Conservation (phyloP, 768 basidiomycete genomes). For the Mycena olivaceomarginata region DNA sequence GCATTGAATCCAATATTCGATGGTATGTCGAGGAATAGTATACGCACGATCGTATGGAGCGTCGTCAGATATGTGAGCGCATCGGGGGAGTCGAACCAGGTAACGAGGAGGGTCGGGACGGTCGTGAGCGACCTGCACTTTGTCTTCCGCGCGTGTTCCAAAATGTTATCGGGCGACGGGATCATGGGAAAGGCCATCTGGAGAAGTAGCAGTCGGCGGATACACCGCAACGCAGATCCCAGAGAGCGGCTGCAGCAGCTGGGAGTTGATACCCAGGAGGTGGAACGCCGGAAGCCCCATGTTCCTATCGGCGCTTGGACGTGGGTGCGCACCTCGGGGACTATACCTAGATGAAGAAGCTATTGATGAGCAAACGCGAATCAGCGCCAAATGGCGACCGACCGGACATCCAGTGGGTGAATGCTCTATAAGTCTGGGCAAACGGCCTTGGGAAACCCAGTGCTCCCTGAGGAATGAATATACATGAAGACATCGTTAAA, state of each 20-base stretch:
- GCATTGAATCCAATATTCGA: conserved; percentile 46
- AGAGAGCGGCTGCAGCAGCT: conserved; percentile 52
- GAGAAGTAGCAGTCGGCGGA: conserved; percentile 49
- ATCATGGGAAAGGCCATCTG: conserved; percentile 51
- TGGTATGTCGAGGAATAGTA: conserved; percentile 1
- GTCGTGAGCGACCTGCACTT: conserved; percentile 48
- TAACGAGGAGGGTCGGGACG: conserved; percentile 56
- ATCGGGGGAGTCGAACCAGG: conserved; percentile 51
- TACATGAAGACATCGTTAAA: background rate
- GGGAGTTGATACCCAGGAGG: conserved; percentile 49
- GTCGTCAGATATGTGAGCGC: conserved; percentile 50
- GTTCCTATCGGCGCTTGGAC: background rate
- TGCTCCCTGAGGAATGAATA: conserved; percentile 1
- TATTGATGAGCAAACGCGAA: too few relatives aligned
- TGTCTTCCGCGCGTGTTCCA: conserved; percentile 49
- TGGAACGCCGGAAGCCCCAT: conserved; percentile 60
- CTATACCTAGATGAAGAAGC: too few relatives aligned
- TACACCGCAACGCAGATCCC: conserved; percentile 48
- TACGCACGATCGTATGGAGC: conserved; percentile 29
- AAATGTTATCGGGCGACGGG: conserved; percentile 58
- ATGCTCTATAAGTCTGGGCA: background rate
- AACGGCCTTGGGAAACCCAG: background rate
- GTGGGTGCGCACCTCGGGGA: too few relatives aligned
- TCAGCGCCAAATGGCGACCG: too few relatives aligned
- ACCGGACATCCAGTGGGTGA: background rate